These are phyloP conservation scores for Psidium friedrichsthalianum DNA, from an alignment of 345 rosid genomes.

Conservation along the genomic window DNA sequence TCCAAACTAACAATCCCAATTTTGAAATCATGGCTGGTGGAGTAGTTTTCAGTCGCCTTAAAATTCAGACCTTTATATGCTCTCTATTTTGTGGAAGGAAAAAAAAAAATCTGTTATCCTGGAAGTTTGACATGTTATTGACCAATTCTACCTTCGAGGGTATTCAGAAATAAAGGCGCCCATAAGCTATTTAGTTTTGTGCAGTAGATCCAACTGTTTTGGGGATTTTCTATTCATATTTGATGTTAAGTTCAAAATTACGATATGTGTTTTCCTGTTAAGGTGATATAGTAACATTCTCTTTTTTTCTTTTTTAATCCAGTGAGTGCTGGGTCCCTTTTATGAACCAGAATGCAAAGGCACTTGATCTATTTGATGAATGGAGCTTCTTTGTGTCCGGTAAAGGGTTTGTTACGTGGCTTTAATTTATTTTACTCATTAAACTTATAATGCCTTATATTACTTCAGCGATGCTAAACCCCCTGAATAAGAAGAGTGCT, in stretches of 20 bases:
- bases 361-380: constrained; percentile 71
- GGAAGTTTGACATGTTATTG: neutral
- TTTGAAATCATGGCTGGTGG: constrained; percentile 42
- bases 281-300: neutral
- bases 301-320: neutral
- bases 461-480: neutral
- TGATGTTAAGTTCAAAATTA: neutral
- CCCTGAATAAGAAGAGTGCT: neutral
- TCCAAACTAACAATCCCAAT: constrained; percentile 45
- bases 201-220: neutral
- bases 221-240: neutral
- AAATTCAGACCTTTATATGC: neutral
- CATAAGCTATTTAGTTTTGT: neutral
- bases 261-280: neutral
- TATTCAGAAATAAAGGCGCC: too few relatives aligned
- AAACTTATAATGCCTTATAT: neutral
- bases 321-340: constrained; percentile 90
- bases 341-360: constrained; percentile 80
- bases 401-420: constrained; percentile 22
- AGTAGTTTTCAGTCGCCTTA: neutral
- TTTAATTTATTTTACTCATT: neutral
- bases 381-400: constrained; percentile 72
- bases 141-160: neutral
- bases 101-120: neutral
- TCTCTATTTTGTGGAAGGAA: neutral